These are phyloP conservation scores for Fusarium vanettenii DNA, from an alignment of 2,329 filamentous ascomycete species.

Conservation along the genomic window DNA sequence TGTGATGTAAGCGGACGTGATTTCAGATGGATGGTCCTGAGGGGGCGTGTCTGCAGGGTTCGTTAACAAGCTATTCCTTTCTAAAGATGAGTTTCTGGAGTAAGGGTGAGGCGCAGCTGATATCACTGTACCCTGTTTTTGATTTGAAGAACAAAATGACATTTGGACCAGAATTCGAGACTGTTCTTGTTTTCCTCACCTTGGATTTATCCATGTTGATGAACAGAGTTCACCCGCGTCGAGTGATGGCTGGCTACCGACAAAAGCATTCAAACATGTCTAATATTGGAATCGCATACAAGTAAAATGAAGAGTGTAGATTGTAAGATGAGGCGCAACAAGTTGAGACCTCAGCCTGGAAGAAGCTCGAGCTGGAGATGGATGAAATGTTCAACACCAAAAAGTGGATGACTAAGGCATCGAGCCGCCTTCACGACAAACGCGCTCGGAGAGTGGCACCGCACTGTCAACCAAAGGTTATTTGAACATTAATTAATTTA, in stretches of 20 bases:
- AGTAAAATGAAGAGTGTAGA: neutral
- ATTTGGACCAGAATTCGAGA: neutral
- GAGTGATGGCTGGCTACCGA: neutral
- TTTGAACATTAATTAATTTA: neutral
- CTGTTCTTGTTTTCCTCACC: conserved; percentile 26
- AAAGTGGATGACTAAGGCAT: conserved; percentile 40
- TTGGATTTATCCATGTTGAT: conserved; percentile 43
- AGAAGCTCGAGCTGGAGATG: neutral
- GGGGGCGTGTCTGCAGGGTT: conserved; percentile 54
- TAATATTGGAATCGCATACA: neutral
- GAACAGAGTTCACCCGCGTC: neutral
- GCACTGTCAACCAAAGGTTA: neutral
- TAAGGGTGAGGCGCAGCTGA: neutral
- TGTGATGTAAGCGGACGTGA: conserved; percentile 58
- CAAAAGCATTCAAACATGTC: neutral
- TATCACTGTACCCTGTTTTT: no score
- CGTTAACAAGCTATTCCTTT: neutral
- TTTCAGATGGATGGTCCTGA: conserved; percentile 58
- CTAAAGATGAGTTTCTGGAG: neutral
- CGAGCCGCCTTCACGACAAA: neutral
- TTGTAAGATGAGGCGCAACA: neutral
- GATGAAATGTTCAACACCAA: conserved; percentile 31
- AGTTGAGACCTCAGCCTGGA: neutral
- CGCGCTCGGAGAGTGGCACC: neutral
- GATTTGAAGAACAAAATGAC: neutral